Evolutionary conservation across 225 moss, liverwort and hornwort genomes (phyloP), one percentile per base, ranked within the genome.

Genomic region (Marchantia polymorpha): DNA sequence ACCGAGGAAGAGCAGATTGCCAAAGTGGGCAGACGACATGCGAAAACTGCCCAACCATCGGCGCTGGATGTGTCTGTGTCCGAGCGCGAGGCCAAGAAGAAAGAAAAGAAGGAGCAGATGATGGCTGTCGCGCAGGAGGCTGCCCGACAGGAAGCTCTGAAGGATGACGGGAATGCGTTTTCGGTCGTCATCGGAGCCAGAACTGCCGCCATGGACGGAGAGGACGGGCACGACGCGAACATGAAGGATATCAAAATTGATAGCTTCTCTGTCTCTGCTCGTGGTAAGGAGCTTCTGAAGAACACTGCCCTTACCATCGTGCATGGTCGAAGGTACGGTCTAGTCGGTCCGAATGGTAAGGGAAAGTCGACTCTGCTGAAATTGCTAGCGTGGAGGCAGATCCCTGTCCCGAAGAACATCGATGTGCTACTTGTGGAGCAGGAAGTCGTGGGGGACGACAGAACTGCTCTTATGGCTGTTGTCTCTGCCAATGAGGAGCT

Each of bases 401-500:
- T 96, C 80, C 96, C 96, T 0, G 96, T 96, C 78, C 96, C 96
- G 20, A 96, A 90, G 80, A 94, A 96, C 60, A 94, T 96, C 27
- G 96, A 96, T 54, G 96, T 96, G 78, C 79, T 96, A 50, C 89
- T 96, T 46, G 96, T 96, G 79, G 96, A 96, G 79, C 96, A 96
- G 72, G 96, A 96, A 86, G 94, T 96, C 49, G 90, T 96, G 0
- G 96, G 96, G 13, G 96, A 96, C 77, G 94, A 96, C 8, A 88
- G 86, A 51, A 91, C 90, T 50, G 96, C 96, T 46, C 79, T 96
- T 64, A 68, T 82, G 66, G 91, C 94, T 20, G 94, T 96, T 2
- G 91, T 96, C 4, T 90, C 96, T 80, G 94, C 96, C 12, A 89
- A 94, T 73, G 94, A 91, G 83, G 94, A 94, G 88, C 88, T 96